Conservation (phyloP, 1,284 basidiomycete species). For the Ganoderma sinense region DNA sequence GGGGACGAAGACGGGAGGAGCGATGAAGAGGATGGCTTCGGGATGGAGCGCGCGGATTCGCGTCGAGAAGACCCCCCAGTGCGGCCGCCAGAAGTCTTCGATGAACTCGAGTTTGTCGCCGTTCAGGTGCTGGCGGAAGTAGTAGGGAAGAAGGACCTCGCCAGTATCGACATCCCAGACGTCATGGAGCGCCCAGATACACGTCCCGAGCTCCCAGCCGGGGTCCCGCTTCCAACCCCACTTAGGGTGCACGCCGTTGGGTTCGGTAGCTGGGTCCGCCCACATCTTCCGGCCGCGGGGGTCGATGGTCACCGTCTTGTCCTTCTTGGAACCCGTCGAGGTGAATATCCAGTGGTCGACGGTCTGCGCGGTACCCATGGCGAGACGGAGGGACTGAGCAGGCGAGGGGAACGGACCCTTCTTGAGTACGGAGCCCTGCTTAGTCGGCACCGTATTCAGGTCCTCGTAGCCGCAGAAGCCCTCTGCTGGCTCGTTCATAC, state of each 20-base stretch:
- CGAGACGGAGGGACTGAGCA: conserved; percentile 84
- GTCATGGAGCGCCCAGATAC: conserved; percentile 93
- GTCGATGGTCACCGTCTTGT: conserved; percentile 82
- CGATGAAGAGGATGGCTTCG: conserved; percentile 90
- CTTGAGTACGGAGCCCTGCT: conserved; percentile 77
- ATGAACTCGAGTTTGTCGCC: conserved; percentile 71
- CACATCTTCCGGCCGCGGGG: conserved; percentile 83
- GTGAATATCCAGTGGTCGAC: conserved; percentile 91
- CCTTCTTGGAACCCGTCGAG: conserved; percentile 78
- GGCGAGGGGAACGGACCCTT: conserved; percentile 91
- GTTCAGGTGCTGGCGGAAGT: conserved; percentile 62
- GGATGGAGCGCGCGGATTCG: conserved; percentile 81
- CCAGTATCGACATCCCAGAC: conserved; percentile 88
- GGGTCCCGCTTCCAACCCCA: conserved; percentile 87
- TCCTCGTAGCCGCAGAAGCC: conserved; percentile 85
- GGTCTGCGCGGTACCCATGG: conserved; percentile 86
- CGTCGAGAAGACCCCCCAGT: conserved; percentile 71
- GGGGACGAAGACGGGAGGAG: conserved; percentile 90
- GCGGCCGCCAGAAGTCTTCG: conserved; percentile 84
- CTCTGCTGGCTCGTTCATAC: conserved; percentile 93
- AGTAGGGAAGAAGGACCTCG: conserved; percentile 76
- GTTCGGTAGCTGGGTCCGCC: conserved; percentile 59
- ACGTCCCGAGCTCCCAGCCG: conserved; percentile 86
- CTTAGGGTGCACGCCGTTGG: conserved; percentile 56
- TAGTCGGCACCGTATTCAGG: conserved; percentile 69